phyloP scores from a whole-genome alignment of 208 protist species.

The Leishmania mexicana region DNA sequence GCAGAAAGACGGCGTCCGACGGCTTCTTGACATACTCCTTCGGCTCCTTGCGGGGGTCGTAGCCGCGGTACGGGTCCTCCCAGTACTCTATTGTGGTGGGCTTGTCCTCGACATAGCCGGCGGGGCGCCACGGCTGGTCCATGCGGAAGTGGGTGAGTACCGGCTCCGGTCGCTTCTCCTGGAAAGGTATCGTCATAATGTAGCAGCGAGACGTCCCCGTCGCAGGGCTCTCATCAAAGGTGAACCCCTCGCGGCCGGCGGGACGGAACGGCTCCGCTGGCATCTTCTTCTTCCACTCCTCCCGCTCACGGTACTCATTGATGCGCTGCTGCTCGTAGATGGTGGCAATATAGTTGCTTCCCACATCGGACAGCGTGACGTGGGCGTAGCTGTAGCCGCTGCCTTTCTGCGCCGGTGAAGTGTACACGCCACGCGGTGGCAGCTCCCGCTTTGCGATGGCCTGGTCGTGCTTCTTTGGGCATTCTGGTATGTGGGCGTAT shows the following conservation, averaged over 20 bases:
- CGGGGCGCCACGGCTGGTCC: constrained; percentile 72
- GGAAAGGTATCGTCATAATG: constrained; percentile 79
- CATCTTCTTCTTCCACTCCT: constrained; percentile 64
- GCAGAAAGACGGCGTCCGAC: constrained; percentile 62
- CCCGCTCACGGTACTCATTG: constrained; percentile 55
- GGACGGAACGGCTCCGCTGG: constrained; percentile 70
- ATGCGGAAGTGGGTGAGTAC: constrained; percentile 60
- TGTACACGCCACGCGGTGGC: constrained; percentile 76
- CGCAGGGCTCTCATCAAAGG: constrained; percentile 79
- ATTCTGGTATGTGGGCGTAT: constrained; percentile 58
- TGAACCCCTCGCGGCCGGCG: constrained; percentile 68
- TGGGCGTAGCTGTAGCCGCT: constrained; percentile 70
- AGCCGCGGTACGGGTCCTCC: constrained; percentile 85
- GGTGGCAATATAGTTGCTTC: constrained; percentile 82
- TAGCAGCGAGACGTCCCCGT: constrained; percentile 81
- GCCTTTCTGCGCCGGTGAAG: constrained; percentile 70
- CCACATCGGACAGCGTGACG: constrained; percentile 53
- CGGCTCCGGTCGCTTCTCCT: constrained; percentile 44
- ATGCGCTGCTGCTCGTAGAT: constrained; percentile 81
- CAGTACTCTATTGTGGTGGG: constrained; percentile 80
- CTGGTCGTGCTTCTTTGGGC: constrained; percentile 43
- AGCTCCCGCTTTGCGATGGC: constrained; percentile 35
- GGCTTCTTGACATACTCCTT: constrained; percentile 80
- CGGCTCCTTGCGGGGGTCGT: constrained; percentile 77
- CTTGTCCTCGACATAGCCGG: constrained; percentile 77